phyloP scores from a whole-genome alignment of 1,284 basidiomycete genomes.

The Apiotrichum sp. region DNA sequence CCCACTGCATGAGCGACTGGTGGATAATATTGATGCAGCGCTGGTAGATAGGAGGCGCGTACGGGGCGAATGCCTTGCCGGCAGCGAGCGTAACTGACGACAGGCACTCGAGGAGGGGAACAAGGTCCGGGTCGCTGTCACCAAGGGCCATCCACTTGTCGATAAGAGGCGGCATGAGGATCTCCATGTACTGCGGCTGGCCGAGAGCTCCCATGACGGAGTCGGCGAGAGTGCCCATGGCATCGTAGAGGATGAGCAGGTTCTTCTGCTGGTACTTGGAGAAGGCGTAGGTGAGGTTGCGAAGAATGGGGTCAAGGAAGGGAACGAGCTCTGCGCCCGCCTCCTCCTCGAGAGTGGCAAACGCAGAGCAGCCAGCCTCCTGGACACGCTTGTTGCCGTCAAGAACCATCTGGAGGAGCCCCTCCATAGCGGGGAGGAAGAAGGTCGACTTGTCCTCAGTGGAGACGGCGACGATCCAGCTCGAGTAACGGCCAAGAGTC shows the following conservation, averaged over 20 bases:
- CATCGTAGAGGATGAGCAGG: constrained; percentile 95
- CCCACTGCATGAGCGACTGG: constrained; percentile 70
- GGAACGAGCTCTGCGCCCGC: constrained; percentile 84
- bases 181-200: constrained; percentile 80
- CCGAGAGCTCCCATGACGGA: constrained; percentile 85
- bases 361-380: constrained; percentile 97
- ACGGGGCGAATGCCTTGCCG: constrained; percentile 81
- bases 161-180: constrained; percentile 92
- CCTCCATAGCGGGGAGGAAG: constrained; percentile 97
- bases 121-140: constrained; percentile 87
- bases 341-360: constrained; percentile 97
- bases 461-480: constrained; percentile 76
- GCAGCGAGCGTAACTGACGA: constrained; percentile 97
- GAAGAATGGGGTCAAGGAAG: constrained; percentile 88
- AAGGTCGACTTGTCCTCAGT: constrained; percentile 79
- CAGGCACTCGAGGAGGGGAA: constrained; percentile 92
- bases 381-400: constrained; percentile 99
- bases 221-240: constrained; percentile 94
- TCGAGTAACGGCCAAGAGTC: constrained; percentile 97
- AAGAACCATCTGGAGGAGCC: constrained; percentile 92
- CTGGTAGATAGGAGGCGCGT: constrained; percentile 86
- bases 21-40: constrained; percentile 85
- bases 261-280: constrained; percentile 99
- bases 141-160: constrained; percentile 80
- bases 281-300: constrained; percentile 92